Base-by-base conservation (phyloP, 495 filamentous ascomycete species). In the Penicillium roqueforti region DNA sequence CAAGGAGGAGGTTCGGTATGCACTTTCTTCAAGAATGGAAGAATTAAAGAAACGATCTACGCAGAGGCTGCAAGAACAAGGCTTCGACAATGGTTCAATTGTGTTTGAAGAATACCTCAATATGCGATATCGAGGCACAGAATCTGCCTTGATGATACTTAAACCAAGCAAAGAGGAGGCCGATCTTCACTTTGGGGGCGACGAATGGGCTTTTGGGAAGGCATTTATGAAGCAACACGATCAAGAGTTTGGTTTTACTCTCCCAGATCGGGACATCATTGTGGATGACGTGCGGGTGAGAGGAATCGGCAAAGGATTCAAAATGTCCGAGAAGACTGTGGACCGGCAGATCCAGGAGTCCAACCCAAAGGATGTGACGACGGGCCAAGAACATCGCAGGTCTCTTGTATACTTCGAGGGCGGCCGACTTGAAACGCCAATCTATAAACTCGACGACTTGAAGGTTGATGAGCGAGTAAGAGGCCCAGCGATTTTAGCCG, bases 171-270 rank as follows among this genome's bases (percentile, higher is more conserved):
- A 51, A 50, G 63, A 66, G 39, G 63, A 66, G 10, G 53, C 57
- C 14, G 31, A 51, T 22, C 36, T 31, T 14, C 25, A 26, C 29
- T 60, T 56, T 40, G 56, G 18, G 3, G 10, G 61, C 19, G 71
- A 83, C 46, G 81, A 84, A 32, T 48, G 77, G 76, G 89, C 82
- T 3, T 96, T 89, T 67, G 88, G 84, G 6, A 82, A 85, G 55
- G 90, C 87, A 0, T 98, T 98, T 56, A 76, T 92, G 11, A 80
- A 81, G 59, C 87, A 95, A 48, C 92, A 98, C 62, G 83, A 91
- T 32, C 92, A 92, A 60, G 93, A 97, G 62, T 98, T 97, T 67
- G 92, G 91, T 0, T 97, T 98, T 62, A 92, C 89, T 1, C 74
- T 96, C 3, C 89, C 91, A 7, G 56, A 54, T 41, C 78, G 92